Percentiles rank a stretch among this genome's conserved stretches.
Conservation (phyloP, 164 flowering plant genomes). For the Liquidambar formosana region DNA sequence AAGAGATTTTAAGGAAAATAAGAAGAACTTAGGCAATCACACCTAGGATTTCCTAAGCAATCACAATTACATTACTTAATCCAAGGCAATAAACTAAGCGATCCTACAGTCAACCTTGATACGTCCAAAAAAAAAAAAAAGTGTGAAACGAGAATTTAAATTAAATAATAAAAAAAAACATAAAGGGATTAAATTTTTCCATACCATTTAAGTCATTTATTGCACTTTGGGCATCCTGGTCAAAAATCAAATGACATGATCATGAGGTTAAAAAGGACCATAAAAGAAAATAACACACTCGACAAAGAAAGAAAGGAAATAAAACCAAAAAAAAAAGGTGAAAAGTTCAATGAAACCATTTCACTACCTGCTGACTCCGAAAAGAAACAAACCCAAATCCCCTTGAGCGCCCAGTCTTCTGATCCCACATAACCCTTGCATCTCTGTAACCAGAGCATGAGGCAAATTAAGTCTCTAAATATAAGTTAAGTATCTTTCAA, state of each 20-base stretch:
- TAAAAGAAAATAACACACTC: neutral
- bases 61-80: too few relatives aligned
- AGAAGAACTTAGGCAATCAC: too few relatives aligned
- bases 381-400: conserved; percentile 99
- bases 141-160: too few relatives aligned
- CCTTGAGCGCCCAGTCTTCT: conserved; percentile 95
- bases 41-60: too few relatives aligned
- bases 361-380: conserved; percentile 77
- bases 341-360: too few relatives aligned
- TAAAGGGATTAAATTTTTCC: conserved; percentile 1
- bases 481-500: neutral
- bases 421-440: conserved; percentile 89
- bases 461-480: neutral
- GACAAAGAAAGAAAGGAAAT: neutral
- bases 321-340: neutral
- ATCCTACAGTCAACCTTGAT: too few relatives aligned
- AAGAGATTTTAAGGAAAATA: too few relatives aligned
- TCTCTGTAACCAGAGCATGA: conserved; percentile 43
- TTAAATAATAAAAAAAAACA: neutral
- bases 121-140: too few relatives aligned
- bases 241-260: conserved; percentile 6
- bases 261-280: neutral
- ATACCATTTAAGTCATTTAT: conserved; percentile 90
- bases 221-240: conserved; percentile 97
- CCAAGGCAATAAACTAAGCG: too few relatives aligned